A percentile compares a stretch with the other conserved stretches of the same genome.
Conservation (phyloP, 257 asterid genomes). For the Solanum habrochaites region DNA sequence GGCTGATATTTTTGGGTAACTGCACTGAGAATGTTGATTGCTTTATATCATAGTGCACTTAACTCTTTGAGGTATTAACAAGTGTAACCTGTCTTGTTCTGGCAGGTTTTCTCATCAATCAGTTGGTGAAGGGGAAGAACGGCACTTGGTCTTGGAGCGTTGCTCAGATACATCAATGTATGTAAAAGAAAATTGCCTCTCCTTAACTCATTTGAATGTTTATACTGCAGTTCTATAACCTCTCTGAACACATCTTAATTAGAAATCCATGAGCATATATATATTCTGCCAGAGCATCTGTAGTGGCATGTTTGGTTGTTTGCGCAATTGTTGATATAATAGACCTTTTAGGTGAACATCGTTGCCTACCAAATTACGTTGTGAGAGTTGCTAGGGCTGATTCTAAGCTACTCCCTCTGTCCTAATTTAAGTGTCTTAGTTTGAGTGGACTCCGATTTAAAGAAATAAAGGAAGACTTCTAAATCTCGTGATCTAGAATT, state of each 20-base stretch:
- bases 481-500: background rate
- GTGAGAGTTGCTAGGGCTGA: background rate
- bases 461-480: background rate
- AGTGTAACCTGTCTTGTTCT: slow-evolving; percentile 8
- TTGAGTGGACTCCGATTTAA: background rate
- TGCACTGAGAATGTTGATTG: background rate
- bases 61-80: background rate
- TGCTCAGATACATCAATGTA: slow-evolving; percentile 71
- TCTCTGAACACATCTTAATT: background rate
- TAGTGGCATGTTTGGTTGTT: background rate
- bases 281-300: background rate
- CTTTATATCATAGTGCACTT: background rate
- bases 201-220: background rate
- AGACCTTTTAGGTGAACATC: background rate
- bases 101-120: slow-evolving; percentile 79
- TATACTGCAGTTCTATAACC: background rate
- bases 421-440: background rate
- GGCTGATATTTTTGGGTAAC: slow-evolving; percentile 87
- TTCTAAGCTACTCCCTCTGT: background rate
- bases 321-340: background rate
- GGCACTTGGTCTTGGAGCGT: slow-evolving; percentile 78
- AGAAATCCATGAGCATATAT: background rate
- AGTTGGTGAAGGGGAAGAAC: slow-evolving; percentile 85
- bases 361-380: background rate
- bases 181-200: slow-evolving; percentile 15